Evolutionary conservation across 2,329 filamentous ascomycete genomes (phyloP).

Genomic region (Sarocladium strictum): DNA sequence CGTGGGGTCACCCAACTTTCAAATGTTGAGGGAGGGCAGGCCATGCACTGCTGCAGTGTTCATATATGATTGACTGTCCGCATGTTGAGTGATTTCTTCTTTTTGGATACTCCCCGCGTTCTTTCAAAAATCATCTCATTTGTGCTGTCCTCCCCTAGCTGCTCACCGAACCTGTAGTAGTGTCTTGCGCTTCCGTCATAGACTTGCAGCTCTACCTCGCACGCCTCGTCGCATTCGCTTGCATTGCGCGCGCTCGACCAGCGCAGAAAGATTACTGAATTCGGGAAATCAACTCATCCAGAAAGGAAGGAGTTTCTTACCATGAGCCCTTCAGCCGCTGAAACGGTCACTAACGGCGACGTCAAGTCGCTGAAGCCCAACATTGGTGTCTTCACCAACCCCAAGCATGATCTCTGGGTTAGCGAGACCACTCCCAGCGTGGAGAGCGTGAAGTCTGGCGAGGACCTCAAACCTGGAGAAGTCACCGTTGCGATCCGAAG

Average conservation of each 20-base stretch:
- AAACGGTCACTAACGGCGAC: slow-evolving; percentile 19
- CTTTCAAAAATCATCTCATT: neutral
- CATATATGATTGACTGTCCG: slow-evolving; percentile 5
- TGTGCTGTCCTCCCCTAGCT: neutral
- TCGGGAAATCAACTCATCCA: neutral
- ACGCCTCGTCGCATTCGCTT: neutral
- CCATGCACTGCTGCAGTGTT: neutral
- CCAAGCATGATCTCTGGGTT: slow-evolving; percentile 86
- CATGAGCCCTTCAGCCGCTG: slow-evolving; percentile 31
- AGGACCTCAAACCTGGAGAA: slow-evolving; percentile 70
- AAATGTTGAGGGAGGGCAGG: slow-evolving; percentile 2
- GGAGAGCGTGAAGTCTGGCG: slow-evolving; percentile 64
- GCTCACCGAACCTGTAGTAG: neutral
- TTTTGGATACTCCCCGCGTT: neutral
- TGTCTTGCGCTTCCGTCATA: neutral
- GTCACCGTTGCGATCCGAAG: slow-evolving; percentile 86
- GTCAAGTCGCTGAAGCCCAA: slow-evolving; percentile 60
- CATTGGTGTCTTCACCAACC: slow-evolving; percentile 95
- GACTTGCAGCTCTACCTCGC: neutral
- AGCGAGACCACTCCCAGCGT: slow-evolving; percentile 69
- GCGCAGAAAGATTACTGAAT: neutral
- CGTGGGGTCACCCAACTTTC: slow-evolving; percentile 3
- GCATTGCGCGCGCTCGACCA: neutral
- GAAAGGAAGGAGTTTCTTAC: slow-evolving; percentile 5
- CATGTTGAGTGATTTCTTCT: neutral